Base-by-base conservation (phyloP, 164 flowering plant genomes). In the Paratinospora sagittata region DNA sequence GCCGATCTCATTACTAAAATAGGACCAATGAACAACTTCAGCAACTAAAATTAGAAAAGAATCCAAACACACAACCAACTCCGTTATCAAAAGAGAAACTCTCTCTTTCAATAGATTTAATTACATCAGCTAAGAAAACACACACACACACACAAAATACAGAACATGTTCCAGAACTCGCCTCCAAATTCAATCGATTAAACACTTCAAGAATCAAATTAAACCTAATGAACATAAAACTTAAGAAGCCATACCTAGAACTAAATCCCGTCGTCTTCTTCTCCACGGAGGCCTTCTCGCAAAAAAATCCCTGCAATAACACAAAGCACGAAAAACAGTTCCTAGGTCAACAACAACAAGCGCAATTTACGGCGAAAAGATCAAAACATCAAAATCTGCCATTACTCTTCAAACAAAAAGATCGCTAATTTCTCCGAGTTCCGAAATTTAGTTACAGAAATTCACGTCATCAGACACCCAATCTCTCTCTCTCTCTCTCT, bases 231-330 rank as follows among this genome's bases (percentile, higher is more conserved):
- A 47, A 43, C 27, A 47, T 1, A 47, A 8, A 27, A 49, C 27
- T 27, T 23, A 68, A 19, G 36, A 68, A 33, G 13, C 24, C 17
- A 1, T 47, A 49, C 61, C 70, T 14, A 68, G 62, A 68, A 6
- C 21, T 12, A 14, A 49, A 49, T 49, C 57, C n/a, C n/a, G n/a
- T 49, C 57, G 21, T 49, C 17, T 12, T 16, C 57, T 49, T 19
- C 57, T 47, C 19, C 30, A 14, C 62, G 12, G 13, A 72, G 49
- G 34, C 65, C 57, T 47, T 34, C 43, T 39, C 16, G 23, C 19
- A 39, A 39, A 61, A 41, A 67, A 52, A 73, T 58, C 43, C 69
- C 74, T 67, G 17, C 52, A 65, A 65, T 17, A 6, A n/a, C n/a
- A n/a, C 55, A 21, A 12, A 47, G 14, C 26, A 64, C 45, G 6